A percentile compares a stretch with the other conserved stretches of the same genome.
phyloP scores from a whole-genome alignment of 2,329 filamentous ascomycete species.

The Colletotrichum aenigma region DNA sequence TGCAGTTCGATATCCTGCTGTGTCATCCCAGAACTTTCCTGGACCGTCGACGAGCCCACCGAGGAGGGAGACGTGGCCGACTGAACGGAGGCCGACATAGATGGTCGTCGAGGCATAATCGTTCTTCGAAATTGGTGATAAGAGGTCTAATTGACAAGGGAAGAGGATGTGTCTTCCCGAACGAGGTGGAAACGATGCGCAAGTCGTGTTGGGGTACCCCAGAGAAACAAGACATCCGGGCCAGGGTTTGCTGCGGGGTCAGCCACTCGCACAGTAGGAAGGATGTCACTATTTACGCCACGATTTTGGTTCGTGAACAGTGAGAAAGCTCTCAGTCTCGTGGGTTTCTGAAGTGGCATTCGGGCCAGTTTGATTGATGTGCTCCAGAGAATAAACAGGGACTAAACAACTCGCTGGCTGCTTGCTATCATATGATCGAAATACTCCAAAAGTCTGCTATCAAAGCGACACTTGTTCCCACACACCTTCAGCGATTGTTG shows the following conservation, averaged over 20 bases:
- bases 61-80: not conserved
- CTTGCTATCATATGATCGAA: not conserved
- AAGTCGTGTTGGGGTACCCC: not conserved
- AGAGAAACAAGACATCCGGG: not conserved
- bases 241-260: not conserved
- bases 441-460: not conserved
- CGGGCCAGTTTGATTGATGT: not conserved
- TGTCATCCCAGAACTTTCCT: not conserved
- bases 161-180: not conserved
- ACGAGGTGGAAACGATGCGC: not conserved
- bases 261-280: not conserved
- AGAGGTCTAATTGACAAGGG: not conserved
- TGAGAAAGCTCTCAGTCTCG: not conserved
- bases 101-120: not conserved
- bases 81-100: not conserved
- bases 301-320: not conserved
- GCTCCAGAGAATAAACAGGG: not conserved
- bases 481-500: not conserved
- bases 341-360: not conserved
- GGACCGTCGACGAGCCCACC: not conserved
- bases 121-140: not conserved
- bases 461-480: not conserved
- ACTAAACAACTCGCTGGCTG: not conserved
- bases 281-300: not conserved
- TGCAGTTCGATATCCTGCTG: conserved; percentile 25